Percentiles rank a stretch among this genome's conserved stretches.
Conservation (phyloP, 352 stramenopile species). For the Phytophthora pisi region DNA sequence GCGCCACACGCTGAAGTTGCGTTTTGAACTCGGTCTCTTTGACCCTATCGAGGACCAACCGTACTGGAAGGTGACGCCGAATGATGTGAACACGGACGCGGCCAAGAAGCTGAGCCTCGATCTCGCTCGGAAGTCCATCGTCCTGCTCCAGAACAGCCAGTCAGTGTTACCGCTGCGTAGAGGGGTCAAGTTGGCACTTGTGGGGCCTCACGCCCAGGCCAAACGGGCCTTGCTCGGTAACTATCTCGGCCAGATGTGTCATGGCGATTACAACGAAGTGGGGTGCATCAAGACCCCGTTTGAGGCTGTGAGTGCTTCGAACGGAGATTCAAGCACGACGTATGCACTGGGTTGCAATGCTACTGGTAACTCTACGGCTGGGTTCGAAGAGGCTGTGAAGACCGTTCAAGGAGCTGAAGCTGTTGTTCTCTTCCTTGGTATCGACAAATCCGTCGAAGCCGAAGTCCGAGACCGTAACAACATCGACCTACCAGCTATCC, state of each 20-base stretch:
- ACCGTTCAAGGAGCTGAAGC: conserved; percentile 45
- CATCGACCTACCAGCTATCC: conserved; percentile 71
- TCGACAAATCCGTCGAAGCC: conserved; percentile 82
- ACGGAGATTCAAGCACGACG: conserved; percentile 43
- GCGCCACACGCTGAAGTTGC: conserved; percentile 73
- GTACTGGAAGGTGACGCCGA: conserved; percentile 68
- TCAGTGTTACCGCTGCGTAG: conserved; percentile 63
- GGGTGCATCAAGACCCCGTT: conserved; percentile 73
- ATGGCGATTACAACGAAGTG: conserved; percentile 71
- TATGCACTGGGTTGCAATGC: conserved; percentile 56
- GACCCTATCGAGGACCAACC: conserved; percentile 80
- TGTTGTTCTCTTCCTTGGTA: conserved; percentile 83
- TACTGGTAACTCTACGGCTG: conserved; percentile 64
- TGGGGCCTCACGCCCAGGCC: conserved; percentile 81
- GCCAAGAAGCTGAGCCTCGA: conserved; percentile 65
- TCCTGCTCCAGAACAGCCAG: conserved; percentile 92
- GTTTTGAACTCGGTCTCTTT: conserved; percentile 92
- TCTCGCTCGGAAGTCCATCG: conserved; percentile 77
- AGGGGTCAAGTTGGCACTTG: conserved; percentile 55
- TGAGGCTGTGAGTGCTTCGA: conserved; percentile 58
- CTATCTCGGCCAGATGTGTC: conserved; percentile 88
- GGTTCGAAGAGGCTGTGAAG: conserved; percentile 57
- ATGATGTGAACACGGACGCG: conserved; percentile 66
- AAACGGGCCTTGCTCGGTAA: conserved; percentile 76
- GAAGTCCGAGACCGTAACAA: conserved; percentile 78